Evolutionary conservation across 2,329 filamentous ascomycete genomes (phyloP).

Genomic region (Claviceps capensis): DNA sequence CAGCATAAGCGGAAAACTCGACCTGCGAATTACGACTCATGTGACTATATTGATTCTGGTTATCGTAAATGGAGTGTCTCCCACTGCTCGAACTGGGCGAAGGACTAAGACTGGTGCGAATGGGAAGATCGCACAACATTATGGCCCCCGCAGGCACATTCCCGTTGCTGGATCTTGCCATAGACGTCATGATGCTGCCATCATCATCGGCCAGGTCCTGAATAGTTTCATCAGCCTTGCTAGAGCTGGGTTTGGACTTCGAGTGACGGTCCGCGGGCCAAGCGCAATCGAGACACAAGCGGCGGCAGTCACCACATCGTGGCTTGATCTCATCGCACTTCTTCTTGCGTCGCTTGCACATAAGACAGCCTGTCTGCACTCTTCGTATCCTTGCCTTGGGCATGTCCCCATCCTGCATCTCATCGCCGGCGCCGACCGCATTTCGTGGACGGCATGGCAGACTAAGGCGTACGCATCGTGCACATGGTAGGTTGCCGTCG

Average conservation of each 20-base stretch:
- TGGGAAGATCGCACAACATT: slow-evolving; percentile 9
- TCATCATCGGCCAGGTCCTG: not conserved
- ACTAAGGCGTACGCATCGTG: slow-evolving; percentile 19
- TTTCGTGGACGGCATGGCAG: slow-evolving; percentile 18
- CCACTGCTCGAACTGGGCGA: slow-evolving; percentile 8
- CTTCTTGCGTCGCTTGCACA: slow-evolving; percentile 32
- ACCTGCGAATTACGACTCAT: slow-evolving; percentile 2
- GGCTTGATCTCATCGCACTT: slow-evolving; percentile 33
- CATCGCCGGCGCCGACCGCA: slow-evolving; percentile 6
- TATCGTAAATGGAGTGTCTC: slow-evolving; percentile 8
- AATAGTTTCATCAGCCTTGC: slow-evolving; percentile 5
- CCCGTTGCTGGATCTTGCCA: not conserved
- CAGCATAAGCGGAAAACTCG: not conserved
- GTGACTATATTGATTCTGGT: slow-evolving; percentile 6
- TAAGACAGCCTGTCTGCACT: slow-evolving; percentile 27
- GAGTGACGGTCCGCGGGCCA: slow-evolving; percentile 15
- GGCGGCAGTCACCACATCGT: slow-evolving; percentile 24
- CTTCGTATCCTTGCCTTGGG: slow-evolving; percentile 21
- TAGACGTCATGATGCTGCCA: not conserved
- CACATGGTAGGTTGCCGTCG: slow-evolving; percentile 19
- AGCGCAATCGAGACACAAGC: slow-evolving; percentile 20
- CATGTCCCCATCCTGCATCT: slow-evolving; percentile 8
- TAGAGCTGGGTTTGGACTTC: slow-evolving; percentile 7
- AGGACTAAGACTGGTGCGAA: slow-evolving; percentile 12
- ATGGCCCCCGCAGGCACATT: not conserved